Evolutionary conservation across 176 grass and related monocot species (phyloP), one percentile per base, ranked within the genome.

Genomic region (Poa annua): DNA sequence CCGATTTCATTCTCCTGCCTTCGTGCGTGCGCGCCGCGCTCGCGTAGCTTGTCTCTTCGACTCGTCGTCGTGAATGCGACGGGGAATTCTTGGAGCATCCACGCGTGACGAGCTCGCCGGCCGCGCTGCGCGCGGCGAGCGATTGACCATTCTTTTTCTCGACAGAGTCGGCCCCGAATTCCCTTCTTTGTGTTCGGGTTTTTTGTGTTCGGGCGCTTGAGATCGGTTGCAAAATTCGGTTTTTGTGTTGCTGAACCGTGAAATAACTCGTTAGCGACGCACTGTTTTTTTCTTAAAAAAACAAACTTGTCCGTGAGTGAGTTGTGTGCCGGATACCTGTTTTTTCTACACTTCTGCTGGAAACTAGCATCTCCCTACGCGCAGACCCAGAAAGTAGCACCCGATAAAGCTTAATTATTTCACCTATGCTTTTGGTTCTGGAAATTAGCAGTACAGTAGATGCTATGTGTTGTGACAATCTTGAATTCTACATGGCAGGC

Each of bases 401-500:
- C 2, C 41, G 41, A 1, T 42, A 10, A 9, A 42, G 41, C 41
- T 42, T 71, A 71, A 1, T 24, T 15, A 25, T 1, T 24, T 45
- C 11, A 6, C 5, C 39, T 47, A 0, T 86, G 10, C 6, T 49
- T 67, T 86, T 25, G 0, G 3, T 71, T 71, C 1, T 1, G 21
- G 12, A 0, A 29, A 42, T 57, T 71, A 10, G 35, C 3, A 45
- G 56, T 41, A 42, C 41, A 42, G 8, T 9, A 42, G 22, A 12
- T 45, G 44, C 44, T 45, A 12, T 26, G 57, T 59, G 22, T 11
- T 5, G 60, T 45, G 52, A 57, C 63, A 84, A 64, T 64, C 55
- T 66, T 68, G 64, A 67, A 34, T 81, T 87, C 9, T 84, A 64
- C 61, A 26, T 65, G 72, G 71, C 54, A 7, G 14, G 48, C 13